Evolutionary conservation across 2,329 filamentous ascomycete genomes (phyloP).

Genomic region (Cladophialophora carrionii): DNA sequence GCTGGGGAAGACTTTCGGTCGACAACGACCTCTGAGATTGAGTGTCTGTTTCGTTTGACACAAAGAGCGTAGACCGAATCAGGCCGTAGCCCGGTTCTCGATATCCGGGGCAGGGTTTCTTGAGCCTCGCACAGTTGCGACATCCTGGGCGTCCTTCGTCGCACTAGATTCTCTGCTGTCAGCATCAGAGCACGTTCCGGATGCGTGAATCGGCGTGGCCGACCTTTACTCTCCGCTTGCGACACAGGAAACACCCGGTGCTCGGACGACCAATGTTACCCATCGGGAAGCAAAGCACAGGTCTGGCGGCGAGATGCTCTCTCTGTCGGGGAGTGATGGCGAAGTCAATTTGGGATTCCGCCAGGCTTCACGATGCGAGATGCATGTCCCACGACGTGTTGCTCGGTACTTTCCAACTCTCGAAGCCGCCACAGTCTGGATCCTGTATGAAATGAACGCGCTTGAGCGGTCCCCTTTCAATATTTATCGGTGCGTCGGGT

Average conservation of each 20-base stretch:
- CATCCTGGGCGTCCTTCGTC: conserved; percentile 31
- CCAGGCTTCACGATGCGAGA: conserved; percentile 26
- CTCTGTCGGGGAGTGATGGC: not conserved
- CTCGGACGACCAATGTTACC: conserved; percentile 33
- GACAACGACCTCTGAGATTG: conserved; percentile 15
- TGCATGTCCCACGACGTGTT: conserved; percentile 16
- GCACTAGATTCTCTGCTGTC: conserved; percentile 22
- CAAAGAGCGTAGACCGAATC: conserved; percentile 29
- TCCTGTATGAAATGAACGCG: not conserved
- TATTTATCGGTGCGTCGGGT: conserved; percentile 17
- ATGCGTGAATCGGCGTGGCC: conserved; percentile 2
- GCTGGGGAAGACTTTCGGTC: conserved; percentile 16
- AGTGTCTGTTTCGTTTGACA: not conserved
- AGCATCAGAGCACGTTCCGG: conserved; percentile 10
- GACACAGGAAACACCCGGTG: conserved; percentile 31
- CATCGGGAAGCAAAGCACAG: conserved; percentile 17
- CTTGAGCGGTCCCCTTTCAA: conserved; percentile 7
- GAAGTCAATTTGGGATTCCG: conserved; percentile 5
- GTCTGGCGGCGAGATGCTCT: conserved; percentile 2
- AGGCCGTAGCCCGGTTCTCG: conserved; percentile 28
- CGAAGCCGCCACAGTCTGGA: not conserved
- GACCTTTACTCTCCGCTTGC: conserved; percentile 32
- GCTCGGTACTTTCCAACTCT: not conserved
- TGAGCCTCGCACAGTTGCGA: conserved; percentile 30
- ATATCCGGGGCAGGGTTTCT: conserved; percentile 32